These are phyloP conservation scores for Lentinula sp. DNA, from an alignment of 768 basidiomycete species.

Conservation along the genomic window DNA sequence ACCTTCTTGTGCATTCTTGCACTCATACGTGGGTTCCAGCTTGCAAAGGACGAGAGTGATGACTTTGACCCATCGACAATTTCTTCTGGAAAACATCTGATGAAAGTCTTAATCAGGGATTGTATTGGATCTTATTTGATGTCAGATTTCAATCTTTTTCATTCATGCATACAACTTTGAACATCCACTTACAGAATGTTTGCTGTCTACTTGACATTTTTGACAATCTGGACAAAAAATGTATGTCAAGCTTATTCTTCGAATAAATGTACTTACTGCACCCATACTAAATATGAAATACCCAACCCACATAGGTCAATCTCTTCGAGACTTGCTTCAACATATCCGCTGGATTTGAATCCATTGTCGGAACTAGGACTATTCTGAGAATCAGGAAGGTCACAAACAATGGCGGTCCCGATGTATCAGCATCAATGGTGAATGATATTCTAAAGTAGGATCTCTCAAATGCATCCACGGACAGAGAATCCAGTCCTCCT, in stretches of 20 bases:
- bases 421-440: background rate
- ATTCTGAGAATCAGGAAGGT: background rate
- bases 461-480: too few species aligned
- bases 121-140: slow-evolving; percentile 52
- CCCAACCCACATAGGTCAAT: slow-evolving; percentile 6
- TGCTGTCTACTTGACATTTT: background rate
- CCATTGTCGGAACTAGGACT: background rate
- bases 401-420: background rate
- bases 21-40: slow-evolving; percentile 40
- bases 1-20: slow-evolving; percentile 45
- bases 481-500: too few species aligned
- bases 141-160: slow-evolving; percentile 26
- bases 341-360: background rate
- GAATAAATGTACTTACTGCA: background rate
- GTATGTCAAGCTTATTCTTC: background rate
- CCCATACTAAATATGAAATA: too few species aligned
- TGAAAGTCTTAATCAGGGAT: slow-evolving; percentile 48
- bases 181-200: background rate
- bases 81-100: slow-evolving; percentile 36
- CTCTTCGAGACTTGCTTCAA: background rate
- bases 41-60: slow-evolving; percentile 23
- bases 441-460: slow-evolving; percentile 7
- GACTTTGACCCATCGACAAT: slow-evolving; percentile 25
- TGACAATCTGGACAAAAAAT: background rate
- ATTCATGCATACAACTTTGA: too few species aligned